phyloP scores from a whole-genome alignment of 495 filamentous ascomycete genomes.

The Beverwykella pulmonaria region DNA sequence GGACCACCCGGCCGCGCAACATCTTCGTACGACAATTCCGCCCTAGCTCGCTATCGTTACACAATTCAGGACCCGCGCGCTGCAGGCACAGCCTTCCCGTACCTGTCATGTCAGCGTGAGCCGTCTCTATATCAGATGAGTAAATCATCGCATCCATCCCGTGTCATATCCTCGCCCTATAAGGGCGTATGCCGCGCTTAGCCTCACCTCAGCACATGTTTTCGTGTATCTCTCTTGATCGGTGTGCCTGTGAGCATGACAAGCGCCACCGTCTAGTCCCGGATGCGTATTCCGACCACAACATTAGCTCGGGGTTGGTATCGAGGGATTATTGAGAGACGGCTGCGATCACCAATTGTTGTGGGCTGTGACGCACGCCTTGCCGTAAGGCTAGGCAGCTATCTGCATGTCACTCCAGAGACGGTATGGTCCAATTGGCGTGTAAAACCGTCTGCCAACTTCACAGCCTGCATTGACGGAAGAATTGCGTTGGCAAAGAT shows the following conservation, averaged over 20 bases:
- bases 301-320: background rate
- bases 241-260: conserved; percentile 7
- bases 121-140: background rate
- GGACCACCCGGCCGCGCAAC: background rate
- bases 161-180: background rate
- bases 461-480: background rate
- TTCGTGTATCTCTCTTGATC: background rate
- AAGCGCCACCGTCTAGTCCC: background rate
- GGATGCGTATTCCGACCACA: background rate
- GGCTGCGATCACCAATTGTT: too few relatives aligned
- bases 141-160: background rate
- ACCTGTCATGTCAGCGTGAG: background rate
- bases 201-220: background rate
- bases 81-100: conserved; percentile 11
- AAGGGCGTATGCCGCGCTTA: conserved; percentile 19
- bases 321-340: background rate
- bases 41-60: background rate
- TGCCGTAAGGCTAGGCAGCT: background rate
- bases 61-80: conserved; percentile 1
- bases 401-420: background rate
- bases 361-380: background rate
- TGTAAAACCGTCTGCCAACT: background rate
- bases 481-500: background rate
- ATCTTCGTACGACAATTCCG: background rate
- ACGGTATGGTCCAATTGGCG: background rate